Evolutionary conservation across 768 basidiomycete genomes (phyloP).

Genomic region (Gelatoporia subvermispora): DNA sequence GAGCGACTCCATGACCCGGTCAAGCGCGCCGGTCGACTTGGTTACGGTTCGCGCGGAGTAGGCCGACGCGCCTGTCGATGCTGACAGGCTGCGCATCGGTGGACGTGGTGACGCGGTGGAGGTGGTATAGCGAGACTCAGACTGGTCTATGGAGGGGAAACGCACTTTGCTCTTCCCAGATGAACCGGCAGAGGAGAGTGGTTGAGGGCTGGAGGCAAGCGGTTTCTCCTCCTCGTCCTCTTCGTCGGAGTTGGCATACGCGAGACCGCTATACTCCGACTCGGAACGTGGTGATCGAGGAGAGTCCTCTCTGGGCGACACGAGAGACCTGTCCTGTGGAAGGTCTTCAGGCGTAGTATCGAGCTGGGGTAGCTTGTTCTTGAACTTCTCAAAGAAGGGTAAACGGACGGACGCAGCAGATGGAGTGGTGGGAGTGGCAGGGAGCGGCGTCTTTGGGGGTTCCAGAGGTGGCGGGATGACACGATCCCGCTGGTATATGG

Average conservation of each 20-base stretch:
- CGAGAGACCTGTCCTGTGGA: constrained; percentile 12
- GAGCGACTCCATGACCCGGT: constrained; percentile 48
- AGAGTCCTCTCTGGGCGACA: constrained; percentile 10
- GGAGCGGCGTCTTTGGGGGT: constrained; percentile 16
- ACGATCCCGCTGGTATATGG: constrained; percentile 11
- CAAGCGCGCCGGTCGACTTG: constrained; percentile 37
- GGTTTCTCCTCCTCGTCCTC: constrained; percentile 8
- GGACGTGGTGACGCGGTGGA: constrained; percentile 16
- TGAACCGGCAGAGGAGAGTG: constrained; percentile 4
- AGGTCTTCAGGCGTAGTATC: constrained; percentile 8
- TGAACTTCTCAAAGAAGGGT: constrained; percentile 57
- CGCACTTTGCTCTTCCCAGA: constrained; percentile 24
- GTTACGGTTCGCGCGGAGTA: constrained; percentile 21
- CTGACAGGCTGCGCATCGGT: constrained; percentile 23
- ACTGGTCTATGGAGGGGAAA: constrained; percentile 29
- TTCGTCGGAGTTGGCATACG: constrained; percentile 14
- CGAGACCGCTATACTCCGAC: constrained; percentile 12
- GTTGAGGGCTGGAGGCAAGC: constrained; percentile 11
- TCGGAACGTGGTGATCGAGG: constrained; percentile 5
- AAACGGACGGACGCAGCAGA: constrained; percentile 24
- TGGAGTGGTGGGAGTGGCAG: constrained; percentile 16
- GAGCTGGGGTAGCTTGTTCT: constrained; percentile 25
- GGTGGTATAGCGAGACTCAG: constrained; percentile 17
- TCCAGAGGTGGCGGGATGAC: constrained; percentile 19
- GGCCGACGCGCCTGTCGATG: constrained; percentile 22